Evolutionary conservation across 2,329 filamentous ascomycete genomes (phyloP), one percentile per base, ranked within the genome.

Genomic region (Apiospora aurea): DNA sequence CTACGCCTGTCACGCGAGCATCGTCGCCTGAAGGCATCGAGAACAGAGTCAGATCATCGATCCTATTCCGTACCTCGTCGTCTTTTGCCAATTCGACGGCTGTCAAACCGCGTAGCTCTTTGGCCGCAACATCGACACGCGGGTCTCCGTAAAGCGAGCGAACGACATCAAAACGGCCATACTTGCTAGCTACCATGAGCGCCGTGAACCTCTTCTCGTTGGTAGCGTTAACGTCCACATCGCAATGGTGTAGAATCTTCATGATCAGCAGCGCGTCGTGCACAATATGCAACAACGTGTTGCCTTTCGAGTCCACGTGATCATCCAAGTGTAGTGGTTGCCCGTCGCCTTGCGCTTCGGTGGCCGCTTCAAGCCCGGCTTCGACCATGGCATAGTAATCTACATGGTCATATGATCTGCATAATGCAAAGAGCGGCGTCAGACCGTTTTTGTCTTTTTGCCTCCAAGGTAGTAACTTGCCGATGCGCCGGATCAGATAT

Each of bases 131-230:
- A 79, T 99, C 96, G 5, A 98, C 94, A 76, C 97, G 87, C 34
- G 94, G 90, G 79, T 99, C 96, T 57, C 92, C 89, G 81, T 97
- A 98, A 7, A 99, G 87, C 13, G 92, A 91, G 72, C 95, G 89
- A 24, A 99, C 96, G 86, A 97, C 94, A 77, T 98, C 96, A 70
- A 97, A 93, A 74, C 96, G 90, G 46, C 96, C 96, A 79, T 98
- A 99, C 81, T 99, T 99, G 87, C 96, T 98, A 10, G 96, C 96
- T 74, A 99, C 93, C 96, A 99, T 99, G 71, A 99, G 86, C 1
- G 96, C 92, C 0, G 97, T 99, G 79, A 99, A 98, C 67, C 90
- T 92, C 83, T 94, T 97, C 77, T 98, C 95, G 79, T 99, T 99
- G 11, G 92, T 93, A 11, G 96, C 95, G 82, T 99, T 99, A 71